Conservation (phyloP, 139 green algal genomes). For the Chlamydomonas sp. region DNA sequence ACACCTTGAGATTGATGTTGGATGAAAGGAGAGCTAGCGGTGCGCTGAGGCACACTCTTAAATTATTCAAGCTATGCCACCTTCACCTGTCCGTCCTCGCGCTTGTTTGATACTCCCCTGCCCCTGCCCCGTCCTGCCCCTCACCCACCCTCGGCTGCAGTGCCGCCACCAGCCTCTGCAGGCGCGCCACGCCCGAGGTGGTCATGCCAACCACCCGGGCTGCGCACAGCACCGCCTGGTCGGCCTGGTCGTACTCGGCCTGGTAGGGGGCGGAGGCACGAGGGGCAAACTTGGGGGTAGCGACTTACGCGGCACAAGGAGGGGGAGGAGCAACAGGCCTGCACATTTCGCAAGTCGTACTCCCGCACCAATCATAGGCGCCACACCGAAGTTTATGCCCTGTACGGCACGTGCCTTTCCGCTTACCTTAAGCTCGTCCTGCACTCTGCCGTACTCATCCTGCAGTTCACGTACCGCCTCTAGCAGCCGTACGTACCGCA, state of each 20-base stretch:
- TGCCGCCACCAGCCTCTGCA: conserved; percentile 58
- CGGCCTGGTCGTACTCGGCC: conserved; percentile 43
- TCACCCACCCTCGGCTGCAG: conserved; percentile 52
- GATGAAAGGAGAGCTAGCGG: too few species aligned
- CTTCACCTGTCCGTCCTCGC: too few species aligned
- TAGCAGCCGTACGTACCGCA: conserved; percentile 18
- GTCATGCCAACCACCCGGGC: conserved; percentile 79
- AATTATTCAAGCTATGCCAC: too few species aligned
- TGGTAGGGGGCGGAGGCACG: background rate
- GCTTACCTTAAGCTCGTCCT: conserved; percentile 22
- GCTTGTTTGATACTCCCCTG: too few species aligned
- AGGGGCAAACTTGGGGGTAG: too few species aligned
- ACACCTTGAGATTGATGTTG: too few species aligned
- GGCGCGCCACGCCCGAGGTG: conserved; percentile 63
- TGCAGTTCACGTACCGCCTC: background rate
- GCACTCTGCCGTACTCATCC: background rate
- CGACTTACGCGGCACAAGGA: background rate
- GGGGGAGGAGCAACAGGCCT: background rate
- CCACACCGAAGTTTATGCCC: too few species aligned
- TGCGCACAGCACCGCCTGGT: conserved; percentile 42
- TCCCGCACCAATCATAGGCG: too few species aligned
- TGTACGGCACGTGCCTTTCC: too few species aligned
- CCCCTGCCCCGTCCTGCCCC: background rate
- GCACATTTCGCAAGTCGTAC: too few species aligned
- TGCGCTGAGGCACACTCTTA: too few species aligned